A percentile compares a stretch with the other conserved stretches of the same genome.
Conservation (phyloP, 768 basidiomycete genomes). For the Pholiota microspora region DNA sequence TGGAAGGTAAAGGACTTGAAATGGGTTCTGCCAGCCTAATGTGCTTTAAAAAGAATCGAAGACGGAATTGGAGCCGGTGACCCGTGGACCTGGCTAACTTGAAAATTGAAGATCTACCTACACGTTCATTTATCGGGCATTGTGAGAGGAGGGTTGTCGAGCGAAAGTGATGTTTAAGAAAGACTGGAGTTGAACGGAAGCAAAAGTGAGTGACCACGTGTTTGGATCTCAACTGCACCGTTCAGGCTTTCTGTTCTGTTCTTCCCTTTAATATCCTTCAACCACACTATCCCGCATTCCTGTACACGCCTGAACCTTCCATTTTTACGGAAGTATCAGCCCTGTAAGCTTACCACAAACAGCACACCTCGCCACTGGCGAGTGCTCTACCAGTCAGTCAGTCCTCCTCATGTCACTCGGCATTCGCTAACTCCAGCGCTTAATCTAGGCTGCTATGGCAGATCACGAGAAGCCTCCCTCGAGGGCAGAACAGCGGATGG, state of each 20-base stretch:
- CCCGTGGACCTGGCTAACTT: slow-evolving; percentile 1
- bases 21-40: not conserved
- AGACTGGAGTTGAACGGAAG: slow-evolving; percentile 23
- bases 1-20: not conserved
- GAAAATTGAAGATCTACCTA: not conserved
- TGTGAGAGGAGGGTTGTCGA: slow-evolving; percentile 3
- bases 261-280: slow-evolving; percentile 17
- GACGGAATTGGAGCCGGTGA: slow-evolving; percentile 1
- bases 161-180: slow-evolving; percentile 1
- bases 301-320: slow-evolving; percentile 3
- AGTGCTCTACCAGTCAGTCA: slow-evolving; percentile 17
- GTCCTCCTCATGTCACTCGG: slow-evolving; percentile 2
- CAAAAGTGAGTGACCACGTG: slow-evolving; percentile 32
- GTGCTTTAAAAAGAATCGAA: not conserved
- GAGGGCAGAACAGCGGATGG: slow-evolving; percentile 74
- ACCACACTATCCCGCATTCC: slow-evolving; percentile 8
- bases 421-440: slow-evolving; percentile 12
- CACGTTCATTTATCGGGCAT: slow-evolving; percentile 7
- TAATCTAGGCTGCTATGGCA: slow-evolving; percentile 31
- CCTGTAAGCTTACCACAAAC: slow-evolving; percentile 7
- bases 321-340: slow-evolving; percentile 6
- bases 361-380: slow-evolving; percentile 13
- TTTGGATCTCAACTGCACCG: slow-evolving; percentile 15
- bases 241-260: slow-evolving; percentile 6
- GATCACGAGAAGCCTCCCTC: slow-evolving; percentile 48